Evolutionary conservation across 2,329 filamentous ascomycete species (phyloP).

Genomic region (Diaporthe sp.): DNA sequence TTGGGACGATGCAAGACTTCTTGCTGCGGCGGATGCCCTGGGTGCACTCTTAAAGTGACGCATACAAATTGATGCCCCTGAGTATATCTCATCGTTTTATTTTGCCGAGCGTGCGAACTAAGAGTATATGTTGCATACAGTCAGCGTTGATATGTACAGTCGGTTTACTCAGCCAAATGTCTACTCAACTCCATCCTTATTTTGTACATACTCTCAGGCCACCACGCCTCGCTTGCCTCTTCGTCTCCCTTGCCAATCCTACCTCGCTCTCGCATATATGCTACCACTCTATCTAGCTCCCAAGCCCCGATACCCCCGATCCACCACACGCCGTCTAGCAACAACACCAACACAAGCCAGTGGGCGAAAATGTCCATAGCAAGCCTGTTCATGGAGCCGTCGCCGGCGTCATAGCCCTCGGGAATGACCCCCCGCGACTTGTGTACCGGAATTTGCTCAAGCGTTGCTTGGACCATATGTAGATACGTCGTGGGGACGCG

Average conservation of each 20-base stretch:
- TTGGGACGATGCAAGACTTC: slow-evolving; percentile 77
- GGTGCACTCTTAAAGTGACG: slow-evolving; percentile 27
- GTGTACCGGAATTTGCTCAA: slow-evolving; percentile 42
- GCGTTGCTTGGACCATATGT: slow-evolving; percentile 49
- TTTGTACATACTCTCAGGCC: slow-evolving; percentile 52
- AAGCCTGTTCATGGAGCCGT: slow-evolving; percentile 42
- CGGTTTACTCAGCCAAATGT: neutral
- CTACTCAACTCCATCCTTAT: slow-evolving; percentile 37
- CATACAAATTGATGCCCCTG: neutral
- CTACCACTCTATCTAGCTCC: slow-evolving; percentile 48
- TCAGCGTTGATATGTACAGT: neutral
- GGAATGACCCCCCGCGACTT: neutral
- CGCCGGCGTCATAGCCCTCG: neutral
- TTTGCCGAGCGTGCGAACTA: neutral
- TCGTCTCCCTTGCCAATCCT: slow-evolving; percentile 33
- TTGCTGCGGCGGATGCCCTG: slow-evolving; percentile 67
- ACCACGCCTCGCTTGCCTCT: slow-evolving; percentile 46
- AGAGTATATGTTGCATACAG: neutral
- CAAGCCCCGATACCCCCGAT: slow-evolving; percentile 51
- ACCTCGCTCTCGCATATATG: slow-evolving; percentile 33
- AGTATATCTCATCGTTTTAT: no score
- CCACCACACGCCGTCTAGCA: slow-evolving; percentile 57
- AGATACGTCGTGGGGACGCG: slow-evolving; percentile 51
- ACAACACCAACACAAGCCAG: slow-evolving; percentile 53
- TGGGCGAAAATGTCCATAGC: slow-evolving; percentile 54